phyloP scores from a whole-genome alignment of 2,329 filamentous ascomycete species.

The Cercospora citrullina region DNA sequence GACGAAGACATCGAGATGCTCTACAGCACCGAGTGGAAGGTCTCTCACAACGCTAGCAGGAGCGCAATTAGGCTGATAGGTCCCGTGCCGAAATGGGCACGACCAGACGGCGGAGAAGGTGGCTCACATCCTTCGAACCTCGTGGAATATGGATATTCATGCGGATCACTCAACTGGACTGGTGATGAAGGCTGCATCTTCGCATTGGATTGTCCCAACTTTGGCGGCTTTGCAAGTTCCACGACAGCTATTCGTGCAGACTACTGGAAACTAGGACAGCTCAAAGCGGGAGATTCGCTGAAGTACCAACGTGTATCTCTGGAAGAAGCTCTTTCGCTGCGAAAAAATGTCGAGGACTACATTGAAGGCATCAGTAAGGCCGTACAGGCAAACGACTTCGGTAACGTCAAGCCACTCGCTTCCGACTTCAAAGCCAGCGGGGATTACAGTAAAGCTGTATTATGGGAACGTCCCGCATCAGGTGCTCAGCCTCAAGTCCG shows the following conservation, averaged over 20 bases:
- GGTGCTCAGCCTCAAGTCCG: conserved; percentile 35
- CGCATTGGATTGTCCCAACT: conserved; percentile 59
- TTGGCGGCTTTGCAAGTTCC: conserved; percentile 60
- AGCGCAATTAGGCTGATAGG: conserved; percentile 62
- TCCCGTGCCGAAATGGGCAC: conserved; percentile 59
- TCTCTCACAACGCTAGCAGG: conserved; percentile 62
- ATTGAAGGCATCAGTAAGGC: conserved; percentile 47
- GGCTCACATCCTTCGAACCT: conserved; percentile 58
- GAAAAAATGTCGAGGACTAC: conserved; percentile 48
- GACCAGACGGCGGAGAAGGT: conserved; percentile 61
- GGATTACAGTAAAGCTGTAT: conserved; percentile 33
- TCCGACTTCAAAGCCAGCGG: conserved; percentile 27
- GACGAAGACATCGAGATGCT: conserved; percentile 58
- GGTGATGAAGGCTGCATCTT: conserved; percentile 64
- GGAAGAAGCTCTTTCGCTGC: conserved; percentile 52
- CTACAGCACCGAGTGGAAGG: conserved; percentile 59
- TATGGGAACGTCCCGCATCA: conserved; percentile 35
- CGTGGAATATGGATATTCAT: conserved; percentile 61
- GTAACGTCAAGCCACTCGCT: conserved; percentile 38
- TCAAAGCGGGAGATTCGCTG: conserved; percentile 59
- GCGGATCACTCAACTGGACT: conserved; percentile 61
- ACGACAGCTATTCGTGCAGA: conserved; percentile 59
- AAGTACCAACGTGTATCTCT: conserved; percentile 54
- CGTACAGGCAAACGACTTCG: conserved; percentile 40
- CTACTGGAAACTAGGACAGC: conserved; percentile 62